These are phyloP conservation scores for Plasmopara halstedii DNA, from an alignment of 352 stramenopile genomes.

Conservation along the genomic window DNA sequence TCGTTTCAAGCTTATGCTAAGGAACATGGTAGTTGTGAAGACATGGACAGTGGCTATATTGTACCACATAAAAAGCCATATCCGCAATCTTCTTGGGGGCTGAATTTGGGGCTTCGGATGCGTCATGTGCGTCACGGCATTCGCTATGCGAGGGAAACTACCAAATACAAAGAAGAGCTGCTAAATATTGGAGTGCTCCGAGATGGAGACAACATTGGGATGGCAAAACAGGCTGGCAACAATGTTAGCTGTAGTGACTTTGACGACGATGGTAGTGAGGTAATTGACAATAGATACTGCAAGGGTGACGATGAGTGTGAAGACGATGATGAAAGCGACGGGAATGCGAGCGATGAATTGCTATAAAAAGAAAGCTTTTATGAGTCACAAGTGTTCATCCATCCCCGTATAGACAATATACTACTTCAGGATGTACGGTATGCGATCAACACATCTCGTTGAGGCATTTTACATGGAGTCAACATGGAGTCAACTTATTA, in stretches of 20 bases:
- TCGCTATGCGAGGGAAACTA: slow-evolving; percentile 51
- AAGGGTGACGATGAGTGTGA: neutral
- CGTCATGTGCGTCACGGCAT: slow-evolving; percentile 60
- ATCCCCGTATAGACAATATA: too few relatives aligned
- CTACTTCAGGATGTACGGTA: too few relatives aligned
- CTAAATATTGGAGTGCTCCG: slow-evolving; percentile 23
- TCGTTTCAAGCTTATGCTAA: slow-evolving; percentile 51
- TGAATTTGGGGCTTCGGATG: slow-evolving; percentile 64
- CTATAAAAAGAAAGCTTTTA: too few relatives aligned
- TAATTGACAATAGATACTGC: slow-evolving; percentile 5
- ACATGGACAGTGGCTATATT: slow-evolving; percentile 51
- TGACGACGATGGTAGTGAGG: slow-evolving; percentile 3
- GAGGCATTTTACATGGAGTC: too few relatives aligned
- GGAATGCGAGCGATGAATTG: neutral
- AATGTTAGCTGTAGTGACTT: neutral
- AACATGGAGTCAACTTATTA: slow-evolving; percentile 4
- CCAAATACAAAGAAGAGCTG: slow-evolving; percentile 47
- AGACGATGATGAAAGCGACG: slow-evolving; percentile 1
- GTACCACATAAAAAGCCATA: slow-evolving; percentile 51
- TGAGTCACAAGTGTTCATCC: too few relatives aligned
- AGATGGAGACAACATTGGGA: slow-evolving; percentile 6
- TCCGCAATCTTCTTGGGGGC: slow-evolving; percentile 46
- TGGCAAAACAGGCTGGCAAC: slow-evolving; percentile 1
- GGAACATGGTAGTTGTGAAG: slow-evolving; percentile 38
- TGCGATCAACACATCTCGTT: too few relatives aligned